Percentiles rank a stretch among this genome's conserved stretches.
Evolutionary conservation across 1,284 basidiomycete species (phyloP).

Genomic region (Ustilago nuda): DNA sequence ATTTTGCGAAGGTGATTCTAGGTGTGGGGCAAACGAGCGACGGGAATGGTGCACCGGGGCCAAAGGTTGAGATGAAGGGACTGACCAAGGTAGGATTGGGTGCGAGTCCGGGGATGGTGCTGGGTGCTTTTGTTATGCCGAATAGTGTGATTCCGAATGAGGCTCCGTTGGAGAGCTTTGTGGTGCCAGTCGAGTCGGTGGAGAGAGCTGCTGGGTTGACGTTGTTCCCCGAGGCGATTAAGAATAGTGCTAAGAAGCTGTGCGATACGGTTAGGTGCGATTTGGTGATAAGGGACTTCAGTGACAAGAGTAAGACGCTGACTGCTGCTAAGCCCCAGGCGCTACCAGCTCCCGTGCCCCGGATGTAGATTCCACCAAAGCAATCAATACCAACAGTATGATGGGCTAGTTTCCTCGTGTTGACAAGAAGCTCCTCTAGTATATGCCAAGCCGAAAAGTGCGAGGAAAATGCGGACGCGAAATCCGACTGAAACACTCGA

Average conservation of each 20-base stretch:
- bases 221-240: constrained; percentile 87
- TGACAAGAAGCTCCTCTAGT: not conserved
- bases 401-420: not conserved
- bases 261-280: constrained; percentile 73
- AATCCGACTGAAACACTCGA: not conserved
- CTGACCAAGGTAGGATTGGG: constrained; percentile 35
- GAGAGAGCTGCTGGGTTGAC: constrained; percentile 90
- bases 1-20: constrained; percentile 96
- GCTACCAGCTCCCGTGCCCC: constrained; percentile 14
- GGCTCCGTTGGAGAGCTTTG: constrained; percentile 61
- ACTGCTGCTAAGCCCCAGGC: constrained; percentile 23
- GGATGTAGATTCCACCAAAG: constrained; percentile 10
- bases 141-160: constrained; percentile 67
- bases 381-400: not conserved
- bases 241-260: constrained; percentile 82
- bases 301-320: constrained; percentile 44
- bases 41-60: constrained; percentile 9
- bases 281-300: constrained; percentile 64
- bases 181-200: constrained; percentile 80
- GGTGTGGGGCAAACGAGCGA: constrained; percentile 69
- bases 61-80: constrained; percentile 32
- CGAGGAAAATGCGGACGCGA: not conserved
- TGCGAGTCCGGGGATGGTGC: constrained; percentile 19
- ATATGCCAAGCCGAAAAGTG: not conserved
- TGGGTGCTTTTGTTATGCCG: constrained; percentile 68